A percentile compares a stretch with the other conserved stretches of the same genome.
Evolutionary conservation across 2,329 filamentous ascomycete genomes (phyloP).

Genomic region (Aspergillus japonicus): DNA sequence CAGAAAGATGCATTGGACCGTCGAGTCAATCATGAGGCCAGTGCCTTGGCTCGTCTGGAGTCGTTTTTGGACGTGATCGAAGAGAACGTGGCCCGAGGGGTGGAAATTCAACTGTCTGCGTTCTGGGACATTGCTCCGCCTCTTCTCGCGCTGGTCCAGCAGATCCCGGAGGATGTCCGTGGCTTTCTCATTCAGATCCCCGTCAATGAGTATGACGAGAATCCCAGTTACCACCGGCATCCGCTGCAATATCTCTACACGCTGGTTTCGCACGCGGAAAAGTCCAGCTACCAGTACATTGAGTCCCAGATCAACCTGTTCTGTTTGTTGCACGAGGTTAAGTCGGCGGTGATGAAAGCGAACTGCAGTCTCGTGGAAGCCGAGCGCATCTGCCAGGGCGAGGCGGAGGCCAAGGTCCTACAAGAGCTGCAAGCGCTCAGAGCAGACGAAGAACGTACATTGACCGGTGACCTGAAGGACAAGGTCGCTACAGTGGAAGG

Average conservation of each 20-base stretch:
- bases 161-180: conserved; percentile 61
- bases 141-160: conserved; percentile 73
- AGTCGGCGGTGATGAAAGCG: conserved; percentile 71
- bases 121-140: conserved; percentile 98
- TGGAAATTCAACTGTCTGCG: conserved; percentile 86
- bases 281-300: conserved; percentile 94
- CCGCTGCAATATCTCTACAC: conserved; percentile 90
- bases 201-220: conserved; percentile 75
- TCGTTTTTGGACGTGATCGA: conserved; percentile 79
- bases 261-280: conserved; percentile 81
- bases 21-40: conserved; percentile 67
- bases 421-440: conserved; percentile 58
- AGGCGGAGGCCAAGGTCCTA: conserved; percentile 43
- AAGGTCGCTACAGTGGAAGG: conserved; percentile 88
- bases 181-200: conserved; percentile 76
- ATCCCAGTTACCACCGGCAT: conserved; percentile 73
- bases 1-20: conserved; percentile 72
- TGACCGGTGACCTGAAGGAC: conserved; percentile 88
- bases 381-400: conserved; percentile 54
- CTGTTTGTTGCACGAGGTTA: conserved; percentile 87
- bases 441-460: conserved; percentile 63
- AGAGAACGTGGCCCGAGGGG: conserved; percentile 78
- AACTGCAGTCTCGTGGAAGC: conserved; percentile 67
- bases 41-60: conserved; percentile 69
- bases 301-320: conserved; percentile 89